Percentiles rank a stretch among this genome's conserved stretches.
phyloP scores from a whole-genome alignment of 495 filamentous ascomycete genomes.

The Neurospora sp. region DNA sequence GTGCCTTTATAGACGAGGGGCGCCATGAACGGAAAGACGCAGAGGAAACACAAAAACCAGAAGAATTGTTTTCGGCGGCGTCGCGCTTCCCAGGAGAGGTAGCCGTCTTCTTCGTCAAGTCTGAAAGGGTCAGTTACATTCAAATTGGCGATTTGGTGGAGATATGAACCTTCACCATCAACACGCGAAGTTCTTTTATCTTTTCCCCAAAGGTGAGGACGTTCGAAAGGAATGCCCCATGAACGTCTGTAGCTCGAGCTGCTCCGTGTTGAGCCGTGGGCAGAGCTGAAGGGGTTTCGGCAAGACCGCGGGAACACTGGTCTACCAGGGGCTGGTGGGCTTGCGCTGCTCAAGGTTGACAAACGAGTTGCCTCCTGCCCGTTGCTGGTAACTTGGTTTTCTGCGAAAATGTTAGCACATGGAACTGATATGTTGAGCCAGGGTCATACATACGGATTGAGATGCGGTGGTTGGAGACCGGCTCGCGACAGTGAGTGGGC shows the following conservation, averaged over 20 bases:
- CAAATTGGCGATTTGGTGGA: constrained; percentile 5
- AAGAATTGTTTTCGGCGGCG: constrained; percentile 19
- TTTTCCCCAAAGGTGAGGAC: constrained; percentile 3
- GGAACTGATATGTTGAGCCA: neutral
- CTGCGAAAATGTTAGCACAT: neutral
- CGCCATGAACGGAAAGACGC: constrained; percentile 26
- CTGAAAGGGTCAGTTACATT: constrained; percentile 6
- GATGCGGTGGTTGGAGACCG: neutral
- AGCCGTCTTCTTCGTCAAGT: constrained; percentile 11
- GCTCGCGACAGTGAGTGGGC: constrained; percentile 5
- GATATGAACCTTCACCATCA: neutral
- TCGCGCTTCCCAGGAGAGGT: constrained; percentile 18
- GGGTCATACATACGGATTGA: neutral
- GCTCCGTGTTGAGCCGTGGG: constrained; percentile 5
- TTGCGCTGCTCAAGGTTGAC: constrained; percentile 3
- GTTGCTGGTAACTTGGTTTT: neutral
- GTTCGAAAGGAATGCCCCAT: neutral
- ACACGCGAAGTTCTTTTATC: neutral
- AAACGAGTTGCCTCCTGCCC: neutral
- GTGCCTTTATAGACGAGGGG: constrained; percentile 18
- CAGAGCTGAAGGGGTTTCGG: constrained; percentile 9
- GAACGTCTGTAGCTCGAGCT: constrained; percentile 1
- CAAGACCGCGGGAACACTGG: constrained; percentile 6
- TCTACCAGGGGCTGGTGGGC: neutral
- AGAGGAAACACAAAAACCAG: constrained; percentile 17